Percentiles rank a stretch among this genome's conserved stretches.
phyloP scores from a whole-genome alignment of 169 alveolate species.

The Amoebophrya sp. region DNA sequence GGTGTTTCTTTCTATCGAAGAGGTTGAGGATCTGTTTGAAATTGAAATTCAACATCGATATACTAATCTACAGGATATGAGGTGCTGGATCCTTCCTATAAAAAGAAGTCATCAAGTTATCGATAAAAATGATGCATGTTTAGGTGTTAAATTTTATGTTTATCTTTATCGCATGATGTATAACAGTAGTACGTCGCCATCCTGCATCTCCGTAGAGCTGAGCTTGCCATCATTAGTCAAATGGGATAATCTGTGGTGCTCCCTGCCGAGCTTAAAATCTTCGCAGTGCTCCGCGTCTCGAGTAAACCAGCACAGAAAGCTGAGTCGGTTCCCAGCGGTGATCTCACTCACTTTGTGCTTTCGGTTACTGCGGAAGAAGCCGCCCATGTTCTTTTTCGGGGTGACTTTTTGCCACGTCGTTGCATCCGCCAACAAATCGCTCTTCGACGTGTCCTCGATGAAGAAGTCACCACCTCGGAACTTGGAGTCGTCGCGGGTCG shows the following conservation, averaged over 20 bases:
- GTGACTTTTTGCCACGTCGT: background rate
- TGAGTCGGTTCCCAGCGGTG: background rate
- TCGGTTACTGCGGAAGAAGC: background rate
- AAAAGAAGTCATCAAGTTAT: too few species aligned
- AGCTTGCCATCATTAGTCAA: too few species aligned
- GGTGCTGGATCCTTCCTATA: too few species aligned
- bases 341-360: background rate
- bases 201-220: too few species aligned
- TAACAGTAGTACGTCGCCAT: too few species aligned
- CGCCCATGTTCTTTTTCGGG: background rate
- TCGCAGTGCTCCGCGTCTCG: background rate
- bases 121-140: too few species aligned
- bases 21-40: too few species aligned
- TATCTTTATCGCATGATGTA: too few species aligned
- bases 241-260: background rate
- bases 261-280: background rate
- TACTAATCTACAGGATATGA: too few species aligned
- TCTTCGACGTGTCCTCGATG: background rate
- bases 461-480: background rate
- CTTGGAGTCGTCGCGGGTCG: background rate
- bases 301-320: background rate
- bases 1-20: too few species aligned
- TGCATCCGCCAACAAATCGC: background rate
- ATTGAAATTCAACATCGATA: too few species aligned
- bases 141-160: too few species aligned